Evolutionary conservation across 2,329 filamentous ascomycete genomes (phyloP), one percentile per base, ranked within the genome.

Genomic region (Monosporascus sp.): DNA sequence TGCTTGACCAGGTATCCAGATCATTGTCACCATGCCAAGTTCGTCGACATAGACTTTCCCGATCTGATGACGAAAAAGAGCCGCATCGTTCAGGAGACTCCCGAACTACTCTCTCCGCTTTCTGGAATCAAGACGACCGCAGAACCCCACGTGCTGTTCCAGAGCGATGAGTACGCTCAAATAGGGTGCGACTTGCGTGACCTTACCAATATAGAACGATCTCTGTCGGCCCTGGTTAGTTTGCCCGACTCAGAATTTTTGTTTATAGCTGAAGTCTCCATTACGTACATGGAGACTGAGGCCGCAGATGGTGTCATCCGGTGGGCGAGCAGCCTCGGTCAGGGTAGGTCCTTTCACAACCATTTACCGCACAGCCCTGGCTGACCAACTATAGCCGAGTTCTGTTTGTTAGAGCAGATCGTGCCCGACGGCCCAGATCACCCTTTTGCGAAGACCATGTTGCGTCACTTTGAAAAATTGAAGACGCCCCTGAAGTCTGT

Each of bases 221-320:
- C 82, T 4, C 71, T 96, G 24, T 77, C 77, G 18, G 71, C 71
- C 11, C 76, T 87, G 45, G 66, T 90, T 2, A 74, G 86, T 39
- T 66, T 86, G 17, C 66, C 77, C 1, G 73, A 81, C 7, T 83
- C 81, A 54, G 76, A 79, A 3, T 79, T 96, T 2, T 74, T 97
- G 24, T 96, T 94, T 62, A 80, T 91, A 25, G 91, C 91, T 1
- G 93, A 97, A 70, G 91, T 96, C 15, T 95, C 91, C 3, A 82
- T 96, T 41, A 94, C 90, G 1, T 96, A 96, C 63, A 95, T 96
- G 89, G 84, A 90, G 52, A 82, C 83, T 2, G 69, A 80, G 22
- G 84, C 83, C 41, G 85, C 90, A 6, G 86, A 96, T 72, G 76
- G 79, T 17, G 76, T 97, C 8, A 85, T 97, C 31, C 67, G 77